phyloP scores from a whole-genome alignment of 176 grass and related monocot species.

The Triticum dicoccoides region DNA sequence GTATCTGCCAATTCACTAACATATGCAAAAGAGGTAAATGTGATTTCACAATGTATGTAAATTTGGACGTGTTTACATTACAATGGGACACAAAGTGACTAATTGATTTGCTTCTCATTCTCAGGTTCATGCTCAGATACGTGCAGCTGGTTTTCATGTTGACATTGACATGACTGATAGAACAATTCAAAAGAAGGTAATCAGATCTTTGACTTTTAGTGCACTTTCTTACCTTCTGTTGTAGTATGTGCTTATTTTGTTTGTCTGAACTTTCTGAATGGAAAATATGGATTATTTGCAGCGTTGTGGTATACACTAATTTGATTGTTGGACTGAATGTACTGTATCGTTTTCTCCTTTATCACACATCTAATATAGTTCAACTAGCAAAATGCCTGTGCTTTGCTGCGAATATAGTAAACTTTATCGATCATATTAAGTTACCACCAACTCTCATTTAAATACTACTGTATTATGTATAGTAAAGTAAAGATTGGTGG shows the following conservation, averaged over 20 bases:
- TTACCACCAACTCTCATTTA: not conserved
- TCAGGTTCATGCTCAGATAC: constrained; percentile 75
- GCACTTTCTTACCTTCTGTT: not conserved
- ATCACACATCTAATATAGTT: not conserved
- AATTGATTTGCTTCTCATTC: not conserved
- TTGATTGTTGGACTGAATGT: not conserved
- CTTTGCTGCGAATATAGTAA: not conserved
- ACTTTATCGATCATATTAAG: not conserved
- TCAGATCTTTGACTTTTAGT: not conserved
- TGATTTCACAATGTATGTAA: not conserved
- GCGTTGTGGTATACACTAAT: not conserved
- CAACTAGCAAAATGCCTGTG: not conserved
- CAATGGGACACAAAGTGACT: not conserved
- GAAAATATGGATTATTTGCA: not conserved
- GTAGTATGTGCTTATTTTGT: not conserved
- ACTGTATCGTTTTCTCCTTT: constrained; percentile 6
- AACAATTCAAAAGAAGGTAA: constrained; percentile 98
- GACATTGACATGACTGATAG: constrained; percentile 79
- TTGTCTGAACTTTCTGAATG: not conserved
- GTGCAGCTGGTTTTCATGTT: constrained; percentile 74
- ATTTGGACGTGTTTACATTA: not conserved
- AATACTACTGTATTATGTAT: not conserved
- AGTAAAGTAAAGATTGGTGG: not conserved
- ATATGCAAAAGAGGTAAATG: constrained; percentile 76
- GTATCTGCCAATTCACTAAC: constrained; percentile 62